Evolutionary conservation across 371 early-diverging fungal genomes (phyloP).

Genomic region (Haplosporangium sp.): DNA sequence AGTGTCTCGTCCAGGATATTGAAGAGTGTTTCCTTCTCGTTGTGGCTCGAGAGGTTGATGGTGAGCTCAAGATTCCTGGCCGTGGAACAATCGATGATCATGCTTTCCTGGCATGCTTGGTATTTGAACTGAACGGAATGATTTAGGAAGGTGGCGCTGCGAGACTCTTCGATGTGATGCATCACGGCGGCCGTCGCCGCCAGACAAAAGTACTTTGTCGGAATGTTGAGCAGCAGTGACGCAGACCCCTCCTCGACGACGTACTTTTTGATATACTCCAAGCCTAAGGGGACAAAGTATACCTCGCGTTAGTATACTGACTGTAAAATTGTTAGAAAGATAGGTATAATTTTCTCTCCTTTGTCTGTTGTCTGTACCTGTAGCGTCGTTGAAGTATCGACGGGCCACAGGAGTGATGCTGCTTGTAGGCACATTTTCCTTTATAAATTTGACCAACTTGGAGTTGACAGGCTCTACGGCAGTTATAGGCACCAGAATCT

Average conservation of each 20-base stretch:
- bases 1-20: conserved; percentile 67
- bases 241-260: conserved; percentile 59
- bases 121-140: conserved; percentile 75
- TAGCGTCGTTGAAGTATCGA: conserved; percentile 68
- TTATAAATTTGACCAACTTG: conserved; percentile 62
- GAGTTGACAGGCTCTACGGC: conserved; percentile 56
- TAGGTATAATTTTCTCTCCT: neutral
- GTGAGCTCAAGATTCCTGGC: conserved; percentile 77
- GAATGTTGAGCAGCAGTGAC: conserved; percentile 56
- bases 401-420: conserved; percentile 63
- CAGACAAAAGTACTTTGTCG: conserved; percentile 60
- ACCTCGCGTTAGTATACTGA: too few species aligned
- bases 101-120: conserved; percentile 67
- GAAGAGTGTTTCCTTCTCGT: conserved; percentile 62
- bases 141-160: conserved; percentile 61
- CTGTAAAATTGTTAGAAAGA: neutral
- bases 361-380: conserved; percentile 54
- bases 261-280: conserved; percentile 60
- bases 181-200: conserved; percentile 41
- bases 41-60: conserved; percentile 55
- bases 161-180: conserved; percentile 66
- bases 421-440: conserved; percentile 57
- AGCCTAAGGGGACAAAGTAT: conserved; percentile 41
- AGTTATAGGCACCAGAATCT: conserved; percentile 60
- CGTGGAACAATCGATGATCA: conserved; percentile 70